Evolutionary conservation across 176 grass and related monocot genomes (phyloP), one percentile per base, ranked within the genome.

Genomic region (Carex pumila): DNA sequence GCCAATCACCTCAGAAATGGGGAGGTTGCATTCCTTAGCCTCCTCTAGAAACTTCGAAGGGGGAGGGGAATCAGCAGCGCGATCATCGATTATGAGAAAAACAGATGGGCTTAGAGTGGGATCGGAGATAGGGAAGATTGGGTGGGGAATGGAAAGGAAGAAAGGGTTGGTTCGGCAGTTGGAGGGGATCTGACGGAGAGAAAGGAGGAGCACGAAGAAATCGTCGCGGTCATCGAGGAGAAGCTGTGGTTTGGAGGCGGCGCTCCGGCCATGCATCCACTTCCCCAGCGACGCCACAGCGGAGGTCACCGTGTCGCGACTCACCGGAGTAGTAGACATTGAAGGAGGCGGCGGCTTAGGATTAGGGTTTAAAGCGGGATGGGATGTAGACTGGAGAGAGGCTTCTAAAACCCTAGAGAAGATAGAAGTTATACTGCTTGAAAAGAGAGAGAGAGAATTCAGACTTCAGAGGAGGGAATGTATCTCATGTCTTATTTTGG

Each of bases 1-100:
- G 1, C 89, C 86, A 59, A 98, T 84, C 79, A 84, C 86, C 22
- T 91, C 88, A 6, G 91, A 88, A 78, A 94, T 63, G 8, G 91
- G 89, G n/a, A 98, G 62, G 19, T 45, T 30, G 43, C 21, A 68
- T 50, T 88, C 71, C 83, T 84, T 94, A 56, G 95, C 87, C 2
- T 71, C 80, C 3, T 94, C 43, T 30, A 94, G 73, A 54, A 92
- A 61, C 50, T 57, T 75, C 0, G 80, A 66, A 53, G 80, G 15
- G 3, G 80, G 59, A 29, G 59, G 58, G 1, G 61, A 82, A 18
- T 64, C 62, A 0, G 36, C 10, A 15, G 15, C 12, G 4, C 56
- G 59, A 29, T 82, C 80, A 12, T 82, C 80, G 0, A 82, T 53
- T 6, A 82, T 62, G 37, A 82, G 58, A 50, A 61, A 65, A 0